Evolutionary conservation across 225 moss, liverwort and hornwort genomes (phyloP).

Genomic region (Asterella californica): DNA sequence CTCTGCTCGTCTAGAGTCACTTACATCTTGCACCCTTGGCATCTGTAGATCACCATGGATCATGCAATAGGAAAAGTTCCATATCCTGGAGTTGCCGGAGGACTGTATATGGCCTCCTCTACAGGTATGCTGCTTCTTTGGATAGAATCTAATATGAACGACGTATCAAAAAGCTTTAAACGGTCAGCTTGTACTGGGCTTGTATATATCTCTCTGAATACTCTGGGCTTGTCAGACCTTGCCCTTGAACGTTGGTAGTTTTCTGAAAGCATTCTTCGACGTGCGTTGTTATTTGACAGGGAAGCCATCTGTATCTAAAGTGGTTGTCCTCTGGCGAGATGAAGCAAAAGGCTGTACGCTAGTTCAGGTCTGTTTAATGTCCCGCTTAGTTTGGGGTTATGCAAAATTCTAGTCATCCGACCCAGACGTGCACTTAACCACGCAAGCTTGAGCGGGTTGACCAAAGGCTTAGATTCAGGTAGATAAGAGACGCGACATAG

Average conservation of each 20-base stretch:
- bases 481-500: not conserved
- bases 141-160: no score
- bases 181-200: not conserved
- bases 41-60: slow-evolving; percentile 51
- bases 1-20: not conserved
- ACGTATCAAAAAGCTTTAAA: not conserved
- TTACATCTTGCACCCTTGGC: not conserved
- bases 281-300: slow-evolving; percentile 30
- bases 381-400: not conserved
- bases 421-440: not conserved
- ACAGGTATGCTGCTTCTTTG: slow-evolving; percentile 42
- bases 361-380: slow-evolving; percentile 60
- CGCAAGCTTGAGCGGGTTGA: not conserved
- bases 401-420: not conserved
- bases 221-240: not conserved
- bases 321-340: slow-evolving; percentile 66
- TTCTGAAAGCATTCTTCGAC: not conserved
- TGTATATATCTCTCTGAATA: not conserved
- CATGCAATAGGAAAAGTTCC: slow-evolving; percentile 65
- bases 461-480: not conserved
- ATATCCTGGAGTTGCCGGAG: slow-evolving; percentile 85
- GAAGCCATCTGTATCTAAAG: slow-evolving; percentile 74
- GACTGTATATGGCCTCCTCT: slow-evolving; percentile 81
- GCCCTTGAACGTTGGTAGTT: not conserved
- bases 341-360: slow-evolving; percentile 53